phyloP scores from a whole-genome alignment of 1,284 basidiomycete species.

The Trichosporon sp. region DNA sequence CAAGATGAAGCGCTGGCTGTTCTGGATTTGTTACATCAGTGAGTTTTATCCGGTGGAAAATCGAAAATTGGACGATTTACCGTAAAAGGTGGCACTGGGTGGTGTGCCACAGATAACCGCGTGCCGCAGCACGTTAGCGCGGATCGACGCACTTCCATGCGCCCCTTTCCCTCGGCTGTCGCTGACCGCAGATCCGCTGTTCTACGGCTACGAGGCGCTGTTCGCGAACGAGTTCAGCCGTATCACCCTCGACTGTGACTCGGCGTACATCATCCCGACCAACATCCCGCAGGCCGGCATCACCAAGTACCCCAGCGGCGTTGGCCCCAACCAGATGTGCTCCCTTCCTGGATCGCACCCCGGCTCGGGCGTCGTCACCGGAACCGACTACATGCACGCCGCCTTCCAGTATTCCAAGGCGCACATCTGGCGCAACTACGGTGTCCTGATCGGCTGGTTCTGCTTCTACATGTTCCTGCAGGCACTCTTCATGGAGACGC shows the following conservation, averaged over 20 bases:
- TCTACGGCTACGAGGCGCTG: constrained; percentile 71
- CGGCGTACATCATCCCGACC: constrained; percentile 64
- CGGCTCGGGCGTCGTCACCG: constrained; percentile 39
- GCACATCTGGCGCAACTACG: constrained; percentile 50
- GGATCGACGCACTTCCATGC: neutral
- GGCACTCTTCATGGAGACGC: constrained; percentile 45
- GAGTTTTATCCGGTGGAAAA: neutral
- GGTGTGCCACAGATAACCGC: neutral
- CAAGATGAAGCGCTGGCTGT: constrained; percentile 80
- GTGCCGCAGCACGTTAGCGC: neutral
- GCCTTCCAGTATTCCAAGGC: constrained; percentile 41
- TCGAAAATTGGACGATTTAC: too few species aligned
- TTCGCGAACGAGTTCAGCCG: constrained; percentile 74
- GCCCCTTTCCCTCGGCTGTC: neutral
- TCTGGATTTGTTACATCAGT: constrained; percentile 60
- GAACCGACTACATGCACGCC: constrained; percentile 47
- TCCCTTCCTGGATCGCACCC: constrained; percentile 40
- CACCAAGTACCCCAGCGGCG: constrained; percentile 58
- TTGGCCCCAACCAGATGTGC: constrained; percentile 51
- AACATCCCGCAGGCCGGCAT: constrained; percentile 58
- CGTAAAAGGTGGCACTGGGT: neutral
- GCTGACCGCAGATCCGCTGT: constrained; percentile 52
- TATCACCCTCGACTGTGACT: constrained; percentile 63
- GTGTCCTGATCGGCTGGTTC: constrained; percentile 57
- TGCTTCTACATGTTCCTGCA: constrained; percentile 56